Conservation (phyloP, 1,284 basidiomycete genomes). For the Trichosporon ovoides region DNA sequence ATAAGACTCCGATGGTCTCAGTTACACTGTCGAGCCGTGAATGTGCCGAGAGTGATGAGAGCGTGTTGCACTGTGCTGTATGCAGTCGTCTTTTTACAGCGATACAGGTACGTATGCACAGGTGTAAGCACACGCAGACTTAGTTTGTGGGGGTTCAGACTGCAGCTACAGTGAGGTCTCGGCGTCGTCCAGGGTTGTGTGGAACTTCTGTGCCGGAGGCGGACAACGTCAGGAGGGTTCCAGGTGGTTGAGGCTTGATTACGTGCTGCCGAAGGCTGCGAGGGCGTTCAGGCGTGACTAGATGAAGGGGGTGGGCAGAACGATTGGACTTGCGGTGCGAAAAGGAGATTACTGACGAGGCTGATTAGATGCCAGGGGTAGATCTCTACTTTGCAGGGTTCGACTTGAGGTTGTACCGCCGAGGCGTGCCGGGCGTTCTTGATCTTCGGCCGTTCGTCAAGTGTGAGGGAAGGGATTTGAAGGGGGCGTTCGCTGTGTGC, state of each 20-base stretch:
- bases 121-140: no score
- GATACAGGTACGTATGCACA: no score
- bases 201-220: neutral
- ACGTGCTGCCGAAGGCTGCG: neutral
- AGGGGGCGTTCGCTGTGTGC: neutral
- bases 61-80: no score
- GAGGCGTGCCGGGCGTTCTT: neutral
- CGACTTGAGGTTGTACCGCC: neutral
- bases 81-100: no score
- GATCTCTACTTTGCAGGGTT: constrained; percentile 2
- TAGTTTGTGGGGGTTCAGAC: no score
- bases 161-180: no score
- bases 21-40: no score
- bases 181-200: neutral
- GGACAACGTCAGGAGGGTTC: neutral
- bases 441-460: neutral
- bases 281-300: neutral
- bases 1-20: neutral
- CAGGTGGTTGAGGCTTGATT: neutral
- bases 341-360: neutral
- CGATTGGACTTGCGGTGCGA: neutral
- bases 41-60: no score
- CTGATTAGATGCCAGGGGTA: constrained; percentile 1
- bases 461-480: no score
- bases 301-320: neutral